These are phyloP conservation scores for Collariella sp. DNA, from an alignment of 495 filamentous ascomycete genomes.

Conservation along the genomic window DNA sequence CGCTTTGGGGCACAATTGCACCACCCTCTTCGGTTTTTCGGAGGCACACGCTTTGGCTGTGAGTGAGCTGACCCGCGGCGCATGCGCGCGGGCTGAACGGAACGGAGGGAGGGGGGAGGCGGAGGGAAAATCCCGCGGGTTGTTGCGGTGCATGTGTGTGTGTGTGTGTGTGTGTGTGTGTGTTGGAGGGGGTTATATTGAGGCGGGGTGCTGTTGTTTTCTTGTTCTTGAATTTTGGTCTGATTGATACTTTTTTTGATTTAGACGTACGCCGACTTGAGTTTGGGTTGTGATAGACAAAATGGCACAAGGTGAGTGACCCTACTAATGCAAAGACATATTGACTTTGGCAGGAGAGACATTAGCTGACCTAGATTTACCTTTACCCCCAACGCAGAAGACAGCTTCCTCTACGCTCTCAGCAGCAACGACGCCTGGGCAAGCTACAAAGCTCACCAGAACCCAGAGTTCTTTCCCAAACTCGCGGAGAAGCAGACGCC, in stretches of 20 bases:
- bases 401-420: constrained; percentile 48
- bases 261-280: neutral
- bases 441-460: constrained; percentile 51
- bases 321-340: too few relatives aligned
- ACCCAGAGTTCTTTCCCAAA: constrained; percentile 65
- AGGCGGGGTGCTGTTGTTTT: neutral
- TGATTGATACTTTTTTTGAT: neutral
- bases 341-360: too few relatives aligned
- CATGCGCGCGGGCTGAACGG: neutral
- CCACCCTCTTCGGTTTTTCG: neutral
- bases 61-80: too few relatives aligned
- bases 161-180: too few relatives aligned
- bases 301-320: neutral
- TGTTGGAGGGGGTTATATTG: neutral
- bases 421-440: constrained; percentile 66
- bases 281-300: neutral
- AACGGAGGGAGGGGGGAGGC: neutral
- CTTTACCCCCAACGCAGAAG: constrained; percentile 27
- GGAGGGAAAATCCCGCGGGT: neutral
- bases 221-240: neutral
- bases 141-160: too few relatives aligned
- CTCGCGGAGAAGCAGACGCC: constrained; percentile 63
- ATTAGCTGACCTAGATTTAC: neutral
- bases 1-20: neutral
- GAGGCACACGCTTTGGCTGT: neutral